A percentile compares a stretch with the other conserved stretches of the same genome.
Evolutionary conservation across 352 stramenopile species (phyloP).

Genomic region (Stramenopiles sp.): DNA sequence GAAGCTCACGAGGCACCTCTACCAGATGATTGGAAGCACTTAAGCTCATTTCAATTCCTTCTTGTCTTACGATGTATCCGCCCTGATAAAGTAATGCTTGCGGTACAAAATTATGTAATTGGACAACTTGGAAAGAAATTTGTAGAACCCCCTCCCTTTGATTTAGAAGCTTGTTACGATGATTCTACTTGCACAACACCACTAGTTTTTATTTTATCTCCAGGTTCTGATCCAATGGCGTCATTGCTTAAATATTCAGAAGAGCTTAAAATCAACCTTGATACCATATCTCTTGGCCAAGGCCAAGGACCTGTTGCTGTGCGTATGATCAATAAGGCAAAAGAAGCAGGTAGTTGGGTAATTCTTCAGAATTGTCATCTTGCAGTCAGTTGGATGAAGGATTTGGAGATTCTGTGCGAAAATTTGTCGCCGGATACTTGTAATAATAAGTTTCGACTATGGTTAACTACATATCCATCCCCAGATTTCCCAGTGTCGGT

Average conservation of each 20-base stretch:
- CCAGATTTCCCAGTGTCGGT: constrained; percentile 57
- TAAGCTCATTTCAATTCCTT: constrained; percentile 31
- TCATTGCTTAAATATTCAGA: constrained; percentile 54
- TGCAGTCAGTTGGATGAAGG: constrained; percentile 61
- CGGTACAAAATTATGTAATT: constrained; percentile 51
- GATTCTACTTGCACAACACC: constrained; percentile 59
- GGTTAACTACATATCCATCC: constrained; percentile 66
- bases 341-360: constrained; percentile 60
- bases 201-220: constrained; percentile 70
- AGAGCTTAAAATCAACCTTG: constrained; percentile 41
- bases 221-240: constrained; percentile 63
- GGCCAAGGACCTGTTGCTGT: constrained; percentile 56
- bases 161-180: constrained; percentile 57
- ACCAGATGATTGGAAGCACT: constrained; percentile 22
- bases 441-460: constrained; percentile 47
- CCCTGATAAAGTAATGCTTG: constrained; percentile 56
- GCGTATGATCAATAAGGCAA: constrained; percentile 30
- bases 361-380: constrained; percentile 81
- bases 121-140: constrained; percentile 35
- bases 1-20: constrained; percentile 34
- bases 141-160: constrained; percentile 60
- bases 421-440: constrained; percentile 37
- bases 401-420: constrained; percentile 63
- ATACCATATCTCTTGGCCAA: constrained; percentile 65
- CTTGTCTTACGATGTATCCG: constrained; percentile 51